Evolutionary conservation across 179 eudicot genomes (phyloP), one percentile per base, ranked within the genome.

Genomic region (Nepenthes alata): DNA sequence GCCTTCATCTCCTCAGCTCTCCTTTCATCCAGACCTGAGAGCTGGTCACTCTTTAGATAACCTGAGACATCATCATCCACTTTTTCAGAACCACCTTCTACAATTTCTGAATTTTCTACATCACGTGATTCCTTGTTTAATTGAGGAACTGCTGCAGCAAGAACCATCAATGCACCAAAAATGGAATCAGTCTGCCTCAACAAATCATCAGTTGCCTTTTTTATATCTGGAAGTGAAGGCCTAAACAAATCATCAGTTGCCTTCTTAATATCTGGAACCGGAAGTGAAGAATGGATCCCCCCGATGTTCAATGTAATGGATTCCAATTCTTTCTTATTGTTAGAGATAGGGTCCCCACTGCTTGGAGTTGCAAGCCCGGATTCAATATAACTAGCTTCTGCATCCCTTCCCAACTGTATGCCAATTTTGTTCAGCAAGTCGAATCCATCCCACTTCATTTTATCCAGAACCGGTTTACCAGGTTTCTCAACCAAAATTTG

Each of bases 341-440:
- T 60, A 53, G 25, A 0, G 25, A 25, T 25, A 25, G 56, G 58
- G 14, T 70, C 75, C 67, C 74, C 66, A 62, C 59, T 62, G 60
- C 75, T 60, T 35, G 95, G 84, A 57, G 83, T 79, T 61, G 96
- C 98, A 75, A 93, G 95, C 69, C 98, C 98, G 36, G 95, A 85
- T 73, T 93, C 93, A 44, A 93, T 66, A 83, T 89, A 93, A 55
- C 70, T 67, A 61, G 88, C 91, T 63, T 93, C 98, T 52, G 98
- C 98, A 66, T 48, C 77, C 67, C 71, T 74, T 35, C 66, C 71
- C 36, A 87, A 83, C 58, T 84, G 83, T 64, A 72, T 63, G 59
- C 95, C 96, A 60, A 86, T 78, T 51, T 65, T 85, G 61, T 83
- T 76, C 64, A 93, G 75, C 37, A 86, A 59, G 55, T 89, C 96